phyloP scores from a whole-genome alignment of 129 eudicot species.

The Escallonia rubra region DNA sequence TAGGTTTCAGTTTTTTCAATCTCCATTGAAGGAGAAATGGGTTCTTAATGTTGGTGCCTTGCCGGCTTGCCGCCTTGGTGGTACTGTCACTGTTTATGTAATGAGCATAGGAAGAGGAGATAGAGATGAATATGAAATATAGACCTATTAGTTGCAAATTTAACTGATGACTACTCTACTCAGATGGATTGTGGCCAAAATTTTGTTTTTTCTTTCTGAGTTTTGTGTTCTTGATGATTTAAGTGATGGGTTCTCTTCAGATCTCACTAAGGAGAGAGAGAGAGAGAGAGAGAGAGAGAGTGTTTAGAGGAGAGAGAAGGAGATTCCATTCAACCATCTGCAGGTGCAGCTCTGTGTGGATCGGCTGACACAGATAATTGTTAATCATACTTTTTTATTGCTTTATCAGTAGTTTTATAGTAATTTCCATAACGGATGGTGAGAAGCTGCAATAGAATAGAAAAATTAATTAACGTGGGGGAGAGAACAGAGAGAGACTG shows the following conservation, averaged over 20 bases:
- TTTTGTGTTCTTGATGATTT: constrained; percentile 26
- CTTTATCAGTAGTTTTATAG: neutral
- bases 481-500: too few relatives aligned
- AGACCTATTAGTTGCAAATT: too few relatives aligned
- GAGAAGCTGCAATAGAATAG: too few relatives aligned
- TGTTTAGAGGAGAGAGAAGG: constrained; percentile 13
- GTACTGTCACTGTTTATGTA: neutral
- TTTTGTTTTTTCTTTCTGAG: constrained; percentile 13
- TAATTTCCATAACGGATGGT: neutral
- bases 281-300: constrained; percentile 18
- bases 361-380: constrained; percentile 50
- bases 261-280: neutral
- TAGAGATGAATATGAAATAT: neutral
- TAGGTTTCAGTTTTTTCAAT: constrained; percentile 11
- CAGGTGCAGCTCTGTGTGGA: constrained; percentile 53
- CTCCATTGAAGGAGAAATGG: constrained; percentile 1
- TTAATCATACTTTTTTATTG: constrained; percentile 2
- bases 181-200: neutral
- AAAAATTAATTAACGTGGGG: too few relatives aligned
- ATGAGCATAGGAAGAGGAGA: constrained; percentile 18
- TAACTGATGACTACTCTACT: too few relatives aligned
- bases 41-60: constrained; percentile 13
- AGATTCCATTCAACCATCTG: constrained; percentile 43
- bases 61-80: too few relatives aligned
- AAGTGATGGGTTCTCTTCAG: constrained; percentile 24